Evolutionary conservation across 495 filamentous ascomycete genomes (phyloP).

Genomic region (Paragyromitra xinjiangensis): DNA sequence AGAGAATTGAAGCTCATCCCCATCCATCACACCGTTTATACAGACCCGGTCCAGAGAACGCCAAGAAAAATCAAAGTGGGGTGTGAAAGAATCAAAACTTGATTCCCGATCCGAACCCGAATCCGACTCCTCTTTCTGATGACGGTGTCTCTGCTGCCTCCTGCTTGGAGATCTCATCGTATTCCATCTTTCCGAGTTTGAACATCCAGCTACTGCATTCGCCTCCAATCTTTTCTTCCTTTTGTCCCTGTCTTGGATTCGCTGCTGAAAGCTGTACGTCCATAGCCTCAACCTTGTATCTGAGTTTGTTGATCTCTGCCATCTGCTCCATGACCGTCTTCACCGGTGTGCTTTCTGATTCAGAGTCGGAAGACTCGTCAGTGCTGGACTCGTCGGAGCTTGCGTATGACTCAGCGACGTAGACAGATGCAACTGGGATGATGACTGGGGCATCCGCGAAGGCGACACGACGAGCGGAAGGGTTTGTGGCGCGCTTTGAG

Average conservation of each 20-base stretch:
- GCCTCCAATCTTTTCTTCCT: constrained; percentile 27
- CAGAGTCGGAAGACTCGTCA: constrained; percentile 42
- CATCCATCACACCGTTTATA: constrained; percentile 30
- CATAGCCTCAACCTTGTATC: constrained; percentile 45
- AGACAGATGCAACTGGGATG: constrained; percentile 34
- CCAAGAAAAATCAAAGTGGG: constrained; percentile 12
- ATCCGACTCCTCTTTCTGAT: constrained; percentile 36
- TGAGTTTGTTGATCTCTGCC: constrained; percentile 41
- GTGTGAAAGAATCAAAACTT: constrained; percentile 40
- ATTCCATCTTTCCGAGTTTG: constrained; percentile 43
- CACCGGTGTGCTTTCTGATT: constrained; percentile 32
- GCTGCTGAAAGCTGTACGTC: constrained; percentile 23
- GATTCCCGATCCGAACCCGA: constrained; percentile 45
- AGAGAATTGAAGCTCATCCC: constrained; percentile 33
- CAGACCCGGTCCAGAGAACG: constrained; percentile 24
- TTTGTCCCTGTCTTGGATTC: constrained; percentile 2
- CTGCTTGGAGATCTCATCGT: constrained; percentile 45
- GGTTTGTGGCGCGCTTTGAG: constrained; percentile 40
- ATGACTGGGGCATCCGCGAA: constrained; percentile 39
- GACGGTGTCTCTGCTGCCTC: constrained; percentile 35
- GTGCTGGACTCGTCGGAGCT: constrained; percentile 43
- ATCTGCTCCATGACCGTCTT: constrained; percentile 46
- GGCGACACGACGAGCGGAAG: constrained; percentile 39
- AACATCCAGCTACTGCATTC: constrained; percentile 51
- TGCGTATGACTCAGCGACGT: constrained; percentile 41